phyloP scores from a whole-genome alignment of 2,329 filamentous ascomycete species.

The Hawksworthiomyces lignivorus region DNA sequence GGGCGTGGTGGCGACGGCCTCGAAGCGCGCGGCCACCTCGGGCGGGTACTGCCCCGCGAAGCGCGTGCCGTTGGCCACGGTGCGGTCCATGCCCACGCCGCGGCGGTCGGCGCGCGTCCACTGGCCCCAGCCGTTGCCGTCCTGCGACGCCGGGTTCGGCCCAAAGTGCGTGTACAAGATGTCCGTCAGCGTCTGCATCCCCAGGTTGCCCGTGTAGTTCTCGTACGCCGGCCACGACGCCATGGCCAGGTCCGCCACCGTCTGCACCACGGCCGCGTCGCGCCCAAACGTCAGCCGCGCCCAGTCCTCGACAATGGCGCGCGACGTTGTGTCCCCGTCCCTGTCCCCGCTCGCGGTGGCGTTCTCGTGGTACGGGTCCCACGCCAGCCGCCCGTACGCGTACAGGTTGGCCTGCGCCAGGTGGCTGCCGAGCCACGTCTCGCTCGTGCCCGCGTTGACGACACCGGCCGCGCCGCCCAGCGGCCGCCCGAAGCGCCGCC shows the following conservation, averaged over 20 bases:
- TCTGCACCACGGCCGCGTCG: conserved; percentile 46
- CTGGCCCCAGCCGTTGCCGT: conserved; percentile 62
- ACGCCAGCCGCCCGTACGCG: conserved; percentile 59
- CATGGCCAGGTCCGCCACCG: conserved; percentile 57
- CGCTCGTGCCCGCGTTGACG: conserved; percentile 57
- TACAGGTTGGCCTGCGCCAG: conserved; percentile 66
- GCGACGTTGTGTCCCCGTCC: conserved; percentile 42
- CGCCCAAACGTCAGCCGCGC: conserved; percentile 56
- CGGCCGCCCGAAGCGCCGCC: conserved; percentile 48
- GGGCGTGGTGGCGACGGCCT: conserved; percentile 54
- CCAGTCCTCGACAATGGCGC: conserved; percentile 36
- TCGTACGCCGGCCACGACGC: conserved; percentile 64
- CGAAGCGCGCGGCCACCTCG: conserved; percentile 50
- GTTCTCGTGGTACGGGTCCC: conserved; percentile 40
- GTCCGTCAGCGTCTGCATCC: conserved; percentile 61
- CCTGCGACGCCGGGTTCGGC: conserved; percentile 58
- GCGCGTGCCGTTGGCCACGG: conserved; percentile 58
- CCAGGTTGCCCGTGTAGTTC: conserved; percentile 62
- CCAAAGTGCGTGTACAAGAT: conserved; percentile 61
- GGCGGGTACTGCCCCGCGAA: conserved; percentile 58
- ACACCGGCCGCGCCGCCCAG: conserved; percentile 59
- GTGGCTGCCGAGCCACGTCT: conserved; percentile 62
- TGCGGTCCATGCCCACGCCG: conserved; percentile 64
- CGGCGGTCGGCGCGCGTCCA: conserved; percentile 58
- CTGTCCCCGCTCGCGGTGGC: conserved; percentile 32